Percentiles rank a stretch among this genome's conserved stretches.
Conservation (phyloP, 306 rosid species). For the Castanospermum australe region DNA sequence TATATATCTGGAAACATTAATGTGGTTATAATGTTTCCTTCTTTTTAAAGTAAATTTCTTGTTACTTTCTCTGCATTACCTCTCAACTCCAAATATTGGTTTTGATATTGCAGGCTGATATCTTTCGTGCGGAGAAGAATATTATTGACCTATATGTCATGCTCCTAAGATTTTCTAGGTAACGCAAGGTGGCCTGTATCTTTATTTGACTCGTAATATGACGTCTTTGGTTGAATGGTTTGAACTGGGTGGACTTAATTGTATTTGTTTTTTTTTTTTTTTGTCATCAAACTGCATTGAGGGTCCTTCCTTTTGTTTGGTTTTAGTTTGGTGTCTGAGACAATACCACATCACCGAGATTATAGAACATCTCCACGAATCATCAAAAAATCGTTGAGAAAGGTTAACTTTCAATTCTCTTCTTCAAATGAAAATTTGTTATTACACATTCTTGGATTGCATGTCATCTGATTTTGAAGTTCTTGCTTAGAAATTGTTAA, state of each 20-base stretch:
- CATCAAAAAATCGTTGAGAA: constrained; percentile 52
- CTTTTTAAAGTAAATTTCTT: not conserved
- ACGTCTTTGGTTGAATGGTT: constrained; percentile 1
- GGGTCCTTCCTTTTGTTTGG: constrained; percentile 24
- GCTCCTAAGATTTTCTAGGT: constrained; percentile 91
- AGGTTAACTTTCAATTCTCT: constrained; percentile 39
- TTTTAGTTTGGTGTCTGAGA: constrained; percentile 76
- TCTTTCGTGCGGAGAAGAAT: constrained; percentile 80
- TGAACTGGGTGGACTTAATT: not conserved
- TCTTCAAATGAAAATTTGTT: not conserved
- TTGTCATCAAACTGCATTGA: constrained; percentile 7
- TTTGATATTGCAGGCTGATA: constrained; percentile 66
- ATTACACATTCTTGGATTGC: not conserved
- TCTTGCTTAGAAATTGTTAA: constrained; percentile 53
- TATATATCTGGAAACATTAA: not conserved
- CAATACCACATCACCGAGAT: constrained; percentile 77
- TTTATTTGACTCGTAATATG: not conserved
- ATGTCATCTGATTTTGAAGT: constrained; percentile 30
- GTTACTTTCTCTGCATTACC: not conserved
- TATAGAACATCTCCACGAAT: constrained; percentile 51
- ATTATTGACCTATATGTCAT: constrained; percentile 76
- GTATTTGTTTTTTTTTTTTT: constrained; percentile 7
- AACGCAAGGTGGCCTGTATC: not conserved
- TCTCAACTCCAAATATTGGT: constrained; percentile 18
- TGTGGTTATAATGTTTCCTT: not conserved